Percentiles rank a stretch among this genome's conserved stretches.
Conservation (phyloP, 2,329 filamentous ascomycete genomes). For the Venturia aucupariae region DNA sequence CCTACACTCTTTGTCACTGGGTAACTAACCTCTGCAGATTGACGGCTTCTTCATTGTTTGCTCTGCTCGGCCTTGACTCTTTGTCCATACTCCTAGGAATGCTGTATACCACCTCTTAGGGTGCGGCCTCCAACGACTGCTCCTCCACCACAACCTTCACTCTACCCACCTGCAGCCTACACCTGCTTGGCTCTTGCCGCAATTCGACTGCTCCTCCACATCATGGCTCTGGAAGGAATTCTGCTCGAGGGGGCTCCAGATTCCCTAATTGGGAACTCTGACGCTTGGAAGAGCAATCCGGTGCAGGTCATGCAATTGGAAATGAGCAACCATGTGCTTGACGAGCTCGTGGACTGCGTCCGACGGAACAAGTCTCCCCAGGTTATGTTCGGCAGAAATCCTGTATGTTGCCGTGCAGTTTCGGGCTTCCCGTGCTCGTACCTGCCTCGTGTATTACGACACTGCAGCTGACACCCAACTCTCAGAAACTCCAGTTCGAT, state of each 20-base stretch:
- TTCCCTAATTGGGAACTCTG: constrained; percentile 25
- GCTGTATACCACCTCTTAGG: background rate
- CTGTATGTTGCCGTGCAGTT: constrained; percentile 25
- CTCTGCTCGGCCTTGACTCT: background rate
- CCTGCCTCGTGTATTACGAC: constrained; percentile 7
- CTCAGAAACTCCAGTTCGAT: constrained; percentile 13
- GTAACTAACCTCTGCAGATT: background rate
- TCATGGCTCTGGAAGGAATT: background rate
- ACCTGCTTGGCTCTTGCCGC: background rate
- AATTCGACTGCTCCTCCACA: background rate
- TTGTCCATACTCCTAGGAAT: background rate
- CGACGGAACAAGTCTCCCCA: constrained; percentile 29
- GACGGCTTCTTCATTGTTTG: constrained; percentile 7
- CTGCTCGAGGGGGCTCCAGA: constrained; percentile 29
- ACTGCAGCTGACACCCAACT: constrained; percentile 10
- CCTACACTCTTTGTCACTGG: background rate
- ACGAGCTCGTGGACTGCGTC: constrained; percentile 31
- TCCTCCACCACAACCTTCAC: constrained; percentile 3
- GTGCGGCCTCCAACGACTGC: constrained; percentile 1
- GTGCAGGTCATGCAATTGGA: constrained; percentile 34
- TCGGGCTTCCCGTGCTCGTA: background rate
- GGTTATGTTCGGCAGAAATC: constrained; percentile 30
- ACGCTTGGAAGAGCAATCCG: constrained; percentile 21
- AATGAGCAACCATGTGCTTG: constrained; percentile 31
- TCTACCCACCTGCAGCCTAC: background rate